Evolutionary conservation across 306 rosid genomes (phyloP), one percentile per base, ranked within the genome.

Genomic region (Lagenaria siceraria): DNA sequence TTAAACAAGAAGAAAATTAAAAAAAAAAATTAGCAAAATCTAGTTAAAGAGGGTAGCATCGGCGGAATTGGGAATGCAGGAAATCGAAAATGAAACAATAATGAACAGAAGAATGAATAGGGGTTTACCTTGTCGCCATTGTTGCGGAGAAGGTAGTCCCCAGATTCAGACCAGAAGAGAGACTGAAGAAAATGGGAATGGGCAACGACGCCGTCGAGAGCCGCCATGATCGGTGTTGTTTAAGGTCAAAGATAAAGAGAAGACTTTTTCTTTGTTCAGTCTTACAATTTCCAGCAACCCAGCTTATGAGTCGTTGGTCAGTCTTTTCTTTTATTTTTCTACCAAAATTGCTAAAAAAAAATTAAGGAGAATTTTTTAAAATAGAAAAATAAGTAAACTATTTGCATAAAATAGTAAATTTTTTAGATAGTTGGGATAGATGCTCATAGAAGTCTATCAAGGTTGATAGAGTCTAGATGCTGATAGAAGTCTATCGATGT

Each of bases 121-220:
- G 6, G 18, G 2, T 17, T 4, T 35, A 85, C 88, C 84, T 82
- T 58, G 38, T 78, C 81, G 10, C 86, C 84, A 56, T 80, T 82
- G 68, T 80, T 82, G 68, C 68, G 80, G 80, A 78, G 35, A 35
- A 85, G 84, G 72, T 65, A 82, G 74, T 78, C 75, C 48, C 82
- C 62, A 21, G 33, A 51, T 9, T 18, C 74, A 24, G 86, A 82
- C 59, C 66, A 54, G n/a, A 85, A 62, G 2, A 85, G 76, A 9
- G 83, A 58, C 36, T 52, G 48, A 10, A 79, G 46, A 78, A 46
- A 46, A 46, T 46, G 51, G 51, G 59, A 78, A 27, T 69, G 84
- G 42, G 78, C 22, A 27, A 66, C 84, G 54, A 22, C 53, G 71
- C 71, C 60, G 24, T 64, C 65, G 35, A 54, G 49, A 76, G 64